Percentiles rank a stretch among this genome's conserved stretches.
phyloP scores from a whole-genome alignment of 1,139 yeast genomes.

The Yamadazyma sp. region DNA sequence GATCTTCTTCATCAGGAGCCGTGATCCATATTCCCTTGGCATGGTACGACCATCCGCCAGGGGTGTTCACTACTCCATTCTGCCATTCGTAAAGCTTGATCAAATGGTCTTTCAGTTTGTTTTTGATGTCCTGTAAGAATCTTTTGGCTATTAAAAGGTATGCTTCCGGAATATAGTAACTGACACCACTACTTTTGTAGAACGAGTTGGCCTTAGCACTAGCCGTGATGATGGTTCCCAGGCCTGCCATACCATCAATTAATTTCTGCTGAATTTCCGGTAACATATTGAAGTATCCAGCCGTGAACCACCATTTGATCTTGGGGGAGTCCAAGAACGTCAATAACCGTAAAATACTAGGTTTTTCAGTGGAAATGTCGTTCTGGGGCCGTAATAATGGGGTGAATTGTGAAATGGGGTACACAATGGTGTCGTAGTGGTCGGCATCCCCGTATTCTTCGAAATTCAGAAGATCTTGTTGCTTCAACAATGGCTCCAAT shows the following conservation, averaged over 20 bases:
- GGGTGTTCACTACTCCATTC: slow-evolving; percentile 77
- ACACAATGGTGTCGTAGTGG: slow-evolving; percentile 65
- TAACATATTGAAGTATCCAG: slow-evolving; percentile 93
- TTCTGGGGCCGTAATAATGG: slow-evolving; percentile 66
- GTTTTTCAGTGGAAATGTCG: slow-evolving; percentile 74
- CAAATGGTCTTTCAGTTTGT: slow-evolving; percentile 41
- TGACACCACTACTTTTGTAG: slow-evolving; percentile 79
- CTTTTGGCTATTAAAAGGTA: slow-evolving; percentile 73
- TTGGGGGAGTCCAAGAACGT: slow-evolving; percentile 56
- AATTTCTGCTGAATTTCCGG: slow-evolving; percentile 69
- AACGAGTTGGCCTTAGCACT: slow-evolving; percentile 93
- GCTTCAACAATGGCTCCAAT: slow-evolving; percentile 57
- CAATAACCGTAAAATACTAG: slow-evolving; percentile 60
- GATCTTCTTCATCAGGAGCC: slow-evolving; percentile 55
- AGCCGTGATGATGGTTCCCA: slow-evolving; percentile 81
- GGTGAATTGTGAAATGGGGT: slow-evolving; percentile 89
- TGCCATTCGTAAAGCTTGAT: slow-evolving; percentile 81
- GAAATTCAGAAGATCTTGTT: slow-evolving; percentile 34
- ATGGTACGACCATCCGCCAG: slow-evolving; percentile 94
- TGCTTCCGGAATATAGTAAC: slow-evolving; percentile 83
- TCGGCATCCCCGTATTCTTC: slow-evolving; percentile 34
- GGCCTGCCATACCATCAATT: slow-evolving; percentile 53
- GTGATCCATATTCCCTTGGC: slow-evolving; percentile 96
- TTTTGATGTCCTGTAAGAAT: slow-evolving; percentile 58
- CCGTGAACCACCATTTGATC: slow-evolving; percentile 84